Evolutionary conservation across 108 stramenopile species (phyloP), one percentile per base, ranked within the genome.

Genomic region (Mediolabrus comicus): DNA sequence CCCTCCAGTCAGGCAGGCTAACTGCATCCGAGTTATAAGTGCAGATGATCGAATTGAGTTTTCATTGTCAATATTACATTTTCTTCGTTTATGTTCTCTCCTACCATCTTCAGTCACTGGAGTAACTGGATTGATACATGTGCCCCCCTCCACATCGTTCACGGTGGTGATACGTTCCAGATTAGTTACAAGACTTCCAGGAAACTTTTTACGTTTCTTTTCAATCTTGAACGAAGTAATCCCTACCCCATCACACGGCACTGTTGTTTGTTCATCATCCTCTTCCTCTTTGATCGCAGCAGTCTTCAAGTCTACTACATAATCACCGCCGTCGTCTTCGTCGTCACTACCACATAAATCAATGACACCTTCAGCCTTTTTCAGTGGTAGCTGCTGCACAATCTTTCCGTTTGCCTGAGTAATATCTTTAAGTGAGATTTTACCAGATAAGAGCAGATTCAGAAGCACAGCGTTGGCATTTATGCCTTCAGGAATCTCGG

Each of bases 1-100:
- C 2, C 66, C 66, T 3, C 65, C 66, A 28, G 55, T 67, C 27
- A 67, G 41, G 19, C 55, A 67, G 55, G 33, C 54, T 19, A 67
- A 27, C 14, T 41, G 66, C 10, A n/a, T 39, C 24, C 66, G 53
- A n/a, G 66, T 67, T 10, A 67, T 57, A 1, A 57, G 36, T 14
- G 32, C 8, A 5, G 66, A 41, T 33, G 30, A 38, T 56, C 14
- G 35, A n/a, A 67, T 11, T 39, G 66, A 25, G 33, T 33, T 33
- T 33, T 33, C 33, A 33, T 33, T 33, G 3, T 33, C 10, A 39
- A 39, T 14, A 39, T 14, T 14, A 14, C 12, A 14, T 39, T 39
- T 39, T 14, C 38, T 39, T 39, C 38, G 38, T 39, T 39, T 39
- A 14, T 0, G 12, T 39, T 39, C 10, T 39, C 38, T 8, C n/a